Evolutionary conservation across 805 yeast genomes (phyloP), one percentile per base, ranked within the genome.

Genomic region (Phaffomyces opuntiae): DNA sequence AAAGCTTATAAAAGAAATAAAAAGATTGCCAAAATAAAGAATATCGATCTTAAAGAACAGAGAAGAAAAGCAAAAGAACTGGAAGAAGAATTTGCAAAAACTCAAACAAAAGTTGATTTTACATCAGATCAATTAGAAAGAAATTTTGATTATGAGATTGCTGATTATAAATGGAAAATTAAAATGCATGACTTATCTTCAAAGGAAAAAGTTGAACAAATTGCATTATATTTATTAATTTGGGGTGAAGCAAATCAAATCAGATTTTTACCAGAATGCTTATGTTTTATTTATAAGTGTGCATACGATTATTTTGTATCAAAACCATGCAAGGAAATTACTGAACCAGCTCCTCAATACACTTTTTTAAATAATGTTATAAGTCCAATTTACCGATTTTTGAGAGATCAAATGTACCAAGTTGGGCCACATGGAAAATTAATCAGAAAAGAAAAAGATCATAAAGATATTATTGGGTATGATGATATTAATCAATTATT

Each of bases 211-310:
- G 67, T 78, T 6, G 68, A 73, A 26, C 96, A 88, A 51, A 54
- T 88, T 11, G 81, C 86, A 0, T 61, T 88, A 9, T 89, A 81
- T 55, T 68, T 88, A 14, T 63, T 87, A 51, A 77, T 87, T 52
- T 88, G 96, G 96, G 95, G 96, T 0, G 96, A 88, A 61, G 89
- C 96, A 0, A 87, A 86, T 56, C 90, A 87, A 54, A 60, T 87
- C 1, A 70, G 96, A 49, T 89, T 84, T 56, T 77, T 88, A 75
- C 96, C 96, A 0, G 96, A 88, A 59, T 87, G 95, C 56, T 60
- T 88, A 21, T 87, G 95, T 48, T 88, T 88, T 54, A 75, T 88
- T 17, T 87, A 79, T 65, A 86, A 87, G 57, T 83, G 95, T 57
- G 87, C 95, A 37, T 74, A 74, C 38, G 91, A 85, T 56, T 72